phyloP scores from a whole-genome alignment of 352 stramenopile genomes.

The Phytophthora rubi region DNA sequence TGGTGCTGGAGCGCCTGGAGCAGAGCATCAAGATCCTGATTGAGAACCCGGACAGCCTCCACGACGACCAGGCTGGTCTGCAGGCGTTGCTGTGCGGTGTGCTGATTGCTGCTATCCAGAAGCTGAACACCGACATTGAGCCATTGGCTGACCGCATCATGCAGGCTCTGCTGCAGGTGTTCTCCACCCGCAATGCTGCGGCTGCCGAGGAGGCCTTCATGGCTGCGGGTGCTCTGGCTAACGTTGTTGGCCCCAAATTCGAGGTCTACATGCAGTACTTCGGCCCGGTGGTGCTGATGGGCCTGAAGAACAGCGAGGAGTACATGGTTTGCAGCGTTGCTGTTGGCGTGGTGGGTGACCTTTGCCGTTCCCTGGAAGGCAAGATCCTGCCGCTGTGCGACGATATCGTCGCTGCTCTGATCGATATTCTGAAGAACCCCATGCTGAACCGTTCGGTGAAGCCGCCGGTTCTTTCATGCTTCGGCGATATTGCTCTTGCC shows the following conservation, averaged over 20 bases:
- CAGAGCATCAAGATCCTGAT: conserved; percentile 68
- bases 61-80: conserved; percentile 75
- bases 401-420: conserved; percentile 93
- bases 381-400: conserved; percentile 94
- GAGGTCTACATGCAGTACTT: conserved; percentile 97
- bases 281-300: conserved; percentile 91
- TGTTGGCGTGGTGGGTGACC: conserved; percentile 95
- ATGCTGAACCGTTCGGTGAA: conserved; percentile 95
- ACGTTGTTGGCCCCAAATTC: conserved; percentile 93
- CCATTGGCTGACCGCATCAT: conserved; percentile 94
- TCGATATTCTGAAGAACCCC: conserved; percentile 96
- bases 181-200: conserved; percentile 93
- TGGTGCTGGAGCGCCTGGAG: conserved; percentile 83
- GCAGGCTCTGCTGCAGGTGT: conserved; percentile 95
- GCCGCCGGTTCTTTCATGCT: conserved; percentile 95
- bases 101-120: conserved; percentile 94
- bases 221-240: conserved; percentile 93
- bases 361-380: conserved; percentile 93
- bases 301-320: conserved; percentile 95
- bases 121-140: conserved; percentile 89
- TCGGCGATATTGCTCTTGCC: conserved; percentile 97
- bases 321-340: conserved; percentile 97
- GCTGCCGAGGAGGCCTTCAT: conserved; percentile 97
- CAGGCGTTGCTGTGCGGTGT: conserved; percentile 91
- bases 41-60: conserved; percentile 77